Base-by-base conservation (phyloP, 495 filamentous ascomycete species). In the Lasiosphaeriaceae sp. region DNA sequence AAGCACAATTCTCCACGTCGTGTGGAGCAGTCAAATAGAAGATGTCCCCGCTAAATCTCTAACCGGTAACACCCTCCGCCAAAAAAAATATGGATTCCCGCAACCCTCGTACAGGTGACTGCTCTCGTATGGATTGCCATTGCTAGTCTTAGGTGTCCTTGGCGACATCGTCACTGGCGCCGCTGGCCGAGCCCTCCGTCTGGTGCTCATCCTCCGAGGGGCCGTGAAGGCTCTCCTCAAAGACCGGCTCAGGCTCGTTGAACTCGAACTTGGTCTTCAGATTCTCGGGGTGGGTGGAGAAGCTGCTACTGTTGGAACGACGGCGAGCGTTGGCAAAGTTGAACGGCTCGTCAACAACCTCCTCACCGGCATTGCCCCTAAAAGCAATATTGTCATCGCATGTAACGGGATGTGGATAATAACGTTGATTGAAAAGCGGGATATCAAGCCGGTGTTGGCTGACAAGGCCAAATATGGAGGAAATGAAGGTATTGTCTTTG, bases 201-300 rank as follows among this genome's bases (percentile, higher is more conserved):
- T 84, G 83, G 63, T 64, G 75, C 22, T 71, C 68, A 39, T 74
- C 73, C 21, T 76, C 79, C 12, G 75, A 80, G 46, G 37, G 79
- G 12, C 84, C 87, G 66, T 92, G 88, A 47, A 91, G 52, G 50
- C 83, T 81, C 76, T 96, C 92, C 69, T 96, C 90, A 62, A 95
- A 96, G 55, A 92, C 87, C 54, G 91, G 92, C 66, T 95, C 91
- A 12, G 80, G 76, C 58, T 96, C 92, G 66, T 85, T 68, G n/a
- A 83, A 75, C 71, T 96, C 91, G 66, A 96, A 96, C 71, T 96
- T 96, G 70, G 89, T 91, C 77, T 88, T 87, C 71, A 95, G 86
- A 61, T 85, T 79, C 41, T 82, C 80, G 46, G 86, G 71, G 66
- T 78, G 68, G 59, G 75, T 72, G 17, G 80, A 83, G 57, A 87